A percentile compares a stretch with the other conserved stretches of the same genome.
phyloP scores from a whole-genome alignment of 73 alveolate genomes.

The Tetrahymena malaccensis region DNA sequence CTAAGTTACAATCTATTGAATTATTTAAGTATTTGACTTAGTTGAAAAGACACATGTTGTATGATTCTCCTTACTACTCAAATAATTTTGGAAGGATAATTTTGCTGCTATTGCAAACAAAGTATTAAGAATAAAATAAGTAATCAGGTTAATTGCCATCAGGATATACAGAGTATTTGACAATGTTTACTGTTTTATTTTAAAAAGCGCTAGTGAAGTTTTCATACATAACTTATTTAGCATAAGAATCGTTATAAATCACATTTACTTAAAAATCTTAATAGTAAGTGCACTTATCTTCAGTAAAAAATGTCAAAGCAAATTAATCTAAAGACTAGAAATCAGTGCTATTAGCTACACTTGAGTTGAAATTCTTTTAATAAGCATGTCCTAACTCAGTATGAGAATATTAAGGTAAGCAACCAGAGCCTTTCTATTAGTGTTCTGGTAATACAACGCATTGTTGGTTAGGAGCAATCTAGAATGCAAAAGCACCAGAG shows the following conservation, averaged over 20 bases:
- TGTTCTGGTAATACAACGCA: not conserved
- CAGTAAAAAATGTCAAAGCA: not conserved
- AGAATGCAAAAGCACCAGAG: not conserved
- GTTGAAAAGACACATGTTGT: not conserved
- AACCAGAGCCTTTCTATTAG: not conserved
- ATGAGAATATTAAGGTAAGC: not conserved
- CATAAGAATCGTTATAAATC: not conserved
- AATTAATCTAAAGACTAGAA: not conserved
- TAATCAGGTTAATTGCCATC: not conserved
- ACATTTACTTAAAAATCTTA: not conserved
- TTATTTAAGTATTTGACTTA: not conserved
- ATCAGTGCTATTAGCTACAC: not conserved
- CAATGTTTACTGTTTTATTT: not conserved
- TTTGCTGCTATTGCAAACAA: not conserved
- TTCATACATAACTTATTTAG: not conserved
- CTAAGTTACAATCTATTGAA: not conserved
- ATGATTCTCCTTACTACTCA: not conserved
- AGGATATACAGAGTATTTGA: not conserved
- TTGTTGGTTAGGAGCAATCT: not conserved
- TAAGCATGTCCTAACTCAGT: not conserved
- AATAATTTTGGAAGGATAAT: not conserved
- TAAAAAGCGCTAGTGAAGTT: not conserved
- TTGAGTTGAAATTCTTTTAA: not conserved
- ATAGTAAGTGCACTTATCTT: not conserved
- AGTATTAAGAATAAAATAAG: not conserved